A percentile compares a stretch with the other conserved stretches of the same genome.
Conservation (phyloP, 176 grass and related monocot genomes). For the Phragmites australis region DNA sequence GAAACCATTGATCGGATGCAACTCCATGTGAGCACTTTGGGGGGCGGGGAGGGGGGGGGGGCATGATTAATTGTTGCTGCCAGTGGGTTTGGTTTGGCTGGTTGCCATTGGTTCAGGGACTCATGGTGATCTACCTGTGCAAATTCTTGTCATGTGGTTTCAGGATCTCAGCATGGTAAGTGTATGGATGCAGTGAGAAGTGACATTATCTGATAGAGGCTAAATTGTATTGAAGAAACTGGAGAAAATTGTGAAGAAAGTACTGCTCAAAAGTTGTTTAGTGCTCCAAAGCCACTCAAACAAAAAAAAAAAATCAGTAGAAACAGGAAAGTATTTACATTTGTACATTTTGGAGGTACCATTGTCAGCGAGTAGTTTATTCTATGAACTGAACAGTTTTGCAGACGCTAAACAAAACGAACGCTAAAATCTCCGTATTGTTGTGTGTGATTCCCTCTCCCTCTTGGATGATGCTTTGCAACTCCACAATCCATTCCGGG, state of each 20-base stretch:
- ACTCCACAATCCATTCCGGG: neutral
- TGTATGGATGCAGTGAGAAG: neutral
- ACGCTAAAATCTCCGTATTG: neutral
- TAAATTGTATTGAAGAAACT: neutral
- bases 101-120: neutral
- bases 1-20: neutral
- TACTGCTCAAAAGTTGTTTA: neutral
- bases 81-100: neutral
- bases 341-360: neutral
- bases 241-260: neutral
- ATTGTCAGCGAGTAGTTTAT: neutral
- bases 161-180: neutral
- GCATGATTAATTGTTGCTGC: neutral
- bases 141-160: neutral
- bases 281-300: neutral
- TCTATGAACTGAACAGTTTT: neutral
- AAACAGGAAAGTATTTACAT: neutral
- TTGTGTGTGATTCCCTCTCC: neutral
- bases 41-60: too few species aligned
- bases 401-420: neutral
- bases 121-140: neutral
- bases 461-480: neutral
- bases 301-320: neutral
- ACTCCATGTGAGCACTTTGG: neutral
- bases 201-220: neutral